These are phyloP conservation scores for Mycena latifolia DNA, from an alignment of 768 basidiomycete genomes.

Conservation along the genomic window DNA sequence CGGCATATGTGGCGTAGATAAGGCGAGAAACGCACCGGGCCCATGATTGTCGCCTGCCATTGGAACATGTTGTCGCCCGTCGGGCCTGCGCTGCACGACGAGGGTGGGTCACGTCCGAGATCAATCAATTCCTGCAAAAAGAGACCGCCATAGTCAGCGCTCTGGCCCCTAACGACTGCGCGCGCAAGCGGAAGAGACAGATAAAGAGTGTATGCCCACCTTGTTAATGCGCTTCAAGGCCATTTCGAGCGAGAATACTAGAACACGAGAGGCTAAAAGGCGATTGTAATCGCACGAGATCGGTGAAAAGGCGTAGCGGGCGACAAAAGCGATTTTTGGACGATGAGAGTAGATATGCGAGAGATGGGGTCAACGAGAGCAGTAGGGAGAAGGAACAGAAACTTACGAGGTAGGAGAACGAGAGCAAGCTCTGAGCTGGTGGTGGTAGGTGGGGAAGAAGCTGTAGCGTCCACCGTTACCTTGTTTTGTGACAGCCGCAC, in stretches of 20 bases:
- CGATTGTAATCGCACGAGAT: constrained; percentile 59
- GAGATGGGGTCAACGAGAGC: constrained; percentile 47
- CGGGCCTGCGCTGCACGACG: constrained; percentile 98
- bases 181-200: constrained; percentile 27
- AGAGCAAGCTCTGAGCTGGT: constrained; percentile 49
- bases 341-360: constrained; percentile 39
- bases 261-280: constrained; percentile 30
- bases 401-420: constrained; percentile 37
- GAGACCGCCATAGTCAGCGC: constrained; percentile 21
- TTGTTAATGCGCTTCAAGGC: constrained; percentile 99
- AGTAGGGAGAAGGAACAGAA: constrained; percentile 21
- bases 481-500: constrained; percentile 52
- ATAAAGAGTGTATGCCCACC: constrained; percentile 56
- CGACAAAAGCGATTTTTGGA: constrained; percentile 30
- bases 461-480: constrained; percentile 51
- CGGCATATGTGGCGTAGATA: constrained; percentile 25
- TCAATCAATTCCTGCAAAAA: constrained; percentile 92
- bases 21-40: constrained; percentile 77
- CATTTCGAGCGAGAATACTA: constrained; percentile 63
- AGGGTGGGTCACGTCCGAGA: constrained; percentile 99
- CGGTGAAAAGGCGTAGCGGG: constrained; percentile 42
- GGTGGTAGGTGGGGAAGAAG: constrained; percentile 67
- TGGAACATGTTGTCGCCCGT: constrained; percentile 99
- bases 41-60: constrained; percentile 99
- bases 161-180: constrained; percentile 40